A percentile compares a stretch with the other conserved stretches of the same genome.
Conservation (phyloP, 306 rosid genomes). For the Lathyrus oleraceus region DNA sequence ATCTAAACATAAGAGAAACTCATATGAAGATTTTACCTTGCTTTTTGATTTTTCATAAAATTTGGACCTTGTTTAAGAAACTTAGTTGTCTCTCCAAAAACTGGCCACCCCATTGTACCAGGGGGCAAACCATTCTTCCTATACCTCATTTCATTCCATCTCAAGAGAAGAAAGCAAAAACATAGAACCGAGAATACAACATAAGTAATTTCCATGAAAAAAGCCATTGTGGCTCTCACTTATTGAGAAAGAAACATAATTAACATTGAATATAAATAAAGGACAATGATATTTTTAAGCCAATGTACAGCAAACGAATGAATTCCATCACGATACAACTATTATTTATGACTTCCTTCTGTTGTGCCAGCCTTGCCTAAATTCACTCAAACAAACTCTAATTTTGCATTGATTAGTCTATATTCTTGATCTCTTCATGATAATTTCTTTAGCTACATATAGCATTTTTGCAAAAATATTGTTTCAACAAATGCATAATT, state of each 20-base stretch:
- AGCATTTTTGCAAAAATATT: too few relatives aligned
- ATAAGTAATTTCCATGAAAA: conserved; percentile 46
- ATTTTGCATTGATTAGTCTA: too few relatives aligned
- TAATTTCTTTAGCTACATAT: too few relatives aligned
- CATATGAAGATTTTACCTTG: conserved; percentile 56
- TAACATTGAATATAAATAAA: too few relatives aligned
- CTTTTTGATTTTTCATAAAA: conserved; percentile 92
- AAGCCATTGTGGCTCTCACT: conserved; percentile 66
- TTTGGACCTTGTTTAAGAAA: conserved; percentile 94
- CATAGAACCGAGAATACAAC: conserved; percentile 57
- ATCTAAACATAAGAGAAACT: neutral
- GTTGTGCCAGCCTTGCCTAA: too few relatives aligned
- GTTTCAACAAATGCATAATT: too few relatives aligned
- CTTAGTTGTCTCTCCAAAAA: conserved; percentile 96
- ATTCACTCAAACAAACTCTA: too few relatives aligned
- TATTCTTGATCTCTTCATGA: too few relatives aligned
- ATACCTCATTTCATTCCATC: conserved; percentile 82
- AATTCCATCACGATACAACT: too few relatives aligned
- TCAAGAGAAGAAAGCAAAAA: conserved; percentile 79
- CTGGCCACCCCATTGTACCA: conserved; percentile 99
- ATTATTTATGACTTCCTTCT: too few relatives aligned
- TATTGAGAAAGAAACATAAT: conserved; percentile 33
- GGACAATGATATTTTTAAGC: too few relatives aligned
- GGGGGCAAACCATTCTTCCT: conserved; percentile 88
- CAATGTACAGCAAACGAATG: too few relatives aligned